Evolutionary conservation across 441 rosid species (phyloP), one percentile per base, ranked within the genome.

Genomic region (Euphorbia schlechtendalii): DNA sequence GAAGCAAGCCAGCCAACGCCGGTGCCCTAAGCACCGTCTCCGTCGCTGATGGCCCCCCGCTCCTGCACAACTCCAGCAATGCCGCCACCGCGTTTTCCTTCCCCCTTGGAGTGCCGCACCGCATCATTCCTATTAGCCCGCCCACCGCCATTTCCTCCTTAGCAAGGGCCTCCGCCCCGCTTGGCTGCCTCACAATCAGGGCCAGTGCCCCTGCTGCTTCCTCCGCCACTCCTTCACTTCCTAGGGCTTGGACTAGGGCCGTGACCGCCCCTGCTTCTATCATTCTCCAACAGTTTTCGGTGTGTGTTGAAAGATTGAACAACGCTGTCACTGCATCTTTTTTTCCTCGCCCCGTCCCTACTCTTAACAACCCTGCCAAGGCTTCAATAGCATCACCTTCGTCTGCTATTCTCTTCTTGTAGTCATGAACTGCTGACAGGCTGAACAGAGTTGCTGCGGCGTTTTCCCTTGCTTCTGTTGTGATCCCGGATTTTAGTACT

Each of bases 51-150:
- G 88, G 69, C 22, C 97, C 97, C 36, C 97, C 96, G 20, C 85
- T 76, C 63, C 83, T 73, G 83, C 97, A 94, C 10, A 94, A 71
- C 75, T 90, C 99, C 0, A 94, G 90, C 84, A 94, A 75, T 3
- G 99, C 96, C n/a, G 97, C 93, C 0, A 94, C 96, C 0, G 96
- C 99, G 54, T 86, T 94, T 71, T 90, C 97, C 82, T 94, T 94
- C 43, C 89, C 99, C 73, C 96, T 84, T 1, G 96, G 83, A 1
- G 90, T 94, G 54, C 99, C 96, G 13, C 94, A 80, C 32, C 89
- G 80, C 97, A 89, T 90, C 96, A 94, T 83, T 30, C 81, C 80
- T 43, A 85, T 70, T 65, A 94, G 72, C 17, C 96, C 96, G 0
- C 83, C 56, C 55, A 90, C 83, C 0, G 92, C 89, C 12, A 61